Evolutionary conservation across 441 rosid genomes (phyloP).

Genomic region (Brassica balearica): DNA sequence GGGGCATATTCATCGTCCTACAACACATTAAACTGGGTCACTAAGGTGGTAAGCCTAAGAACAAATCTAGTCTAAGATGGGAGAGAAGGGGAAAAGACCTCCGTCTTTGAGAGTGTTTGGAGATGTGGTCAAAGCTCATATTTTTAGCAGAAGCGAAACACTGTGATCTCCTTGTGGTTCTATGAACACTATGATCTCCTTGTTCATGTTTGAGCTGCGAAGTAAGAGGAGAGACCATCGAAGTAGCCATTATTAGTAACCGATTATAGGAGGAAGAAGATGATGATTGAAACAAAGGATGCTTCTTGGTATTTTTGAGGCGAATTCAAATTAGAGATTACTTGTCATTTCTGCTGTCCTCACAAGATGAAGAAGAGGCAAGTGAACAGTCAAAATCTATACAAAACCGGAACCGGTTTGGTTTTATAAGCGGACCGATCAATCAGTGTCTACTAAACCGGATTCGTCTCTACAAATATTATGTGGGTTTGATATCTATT

Average conservation of each 20-base stretch:
- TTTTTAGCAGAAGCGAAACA: slow-evolving; percentile 50
- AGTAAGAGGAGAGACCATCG: slow-evolving; percentile 55
- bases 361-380: slow-evolving; percentile 17
- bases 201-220: slow-evolving; percentile 50
- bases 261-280: background rate
- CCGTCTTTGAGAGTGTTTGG: slow-evolving; percentile 80
- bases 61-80: background rate
- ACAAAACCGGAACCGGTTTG: no score
- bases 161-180: slow-evolving; percentile 41
- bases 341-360: no score
- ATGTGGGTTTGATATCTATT: background rate
- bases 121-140: slow-evolving; percentile 60
- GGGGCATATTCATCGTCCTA: no score
- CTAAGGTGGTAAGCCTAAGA: background rate
- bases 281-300: no score
- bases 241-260: slow-evolving; percentile 28
- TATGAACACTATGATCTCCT: slow-evolving; percentile 13
- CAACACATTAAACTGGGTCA: no score
- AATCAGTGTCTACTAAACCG: no score
- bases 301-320: no score
- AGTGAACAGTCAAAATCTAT: no score
- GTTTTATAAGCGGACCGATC: no score
- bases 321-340: no score
- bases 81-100: slow-evolving; percentile 48
- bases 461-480: background rate